Conservation (phyloP, 805 yeast genomes). For the Candida maltosa region DNA sequence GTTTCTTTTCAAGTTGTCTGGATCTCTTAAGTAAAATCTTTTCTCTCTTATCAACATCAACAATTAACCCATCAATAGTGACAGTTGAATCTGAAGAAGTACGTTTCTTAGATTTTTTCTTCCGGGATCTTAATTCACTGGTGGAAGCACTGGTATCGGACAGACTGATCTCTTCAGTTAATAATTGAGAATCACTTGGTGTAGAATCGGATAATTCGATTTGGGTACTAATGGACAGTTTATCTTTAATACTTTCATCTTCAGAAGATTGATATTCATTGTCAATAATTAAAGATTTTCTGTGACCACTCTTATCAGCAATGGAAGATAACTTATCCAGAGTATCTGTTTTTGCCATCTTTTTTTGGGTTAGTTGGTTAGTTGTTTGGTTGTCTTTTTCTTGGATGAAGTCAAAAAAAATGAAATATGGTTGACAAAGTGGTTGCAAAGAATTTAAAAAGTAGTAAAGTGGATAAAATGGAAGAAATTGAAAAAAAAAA, state of each 20-base stretch:
- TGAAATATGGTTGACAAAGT: too few species aligned
- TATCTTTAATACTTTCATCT: conserved; percentile 3
- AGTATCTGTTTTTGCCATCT: conserved; percentile 7
- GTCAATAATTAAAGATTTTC: conserved; percentile 15
- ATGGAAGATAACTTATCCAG: conserved; percentile 12
- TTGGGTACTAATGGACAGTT: not conserved
- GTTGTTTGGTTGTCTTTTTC: too few species aligned
- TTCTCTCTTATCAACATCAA: conserved; percentile 5
- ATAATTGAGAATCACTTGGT: conserved; percentile 1
- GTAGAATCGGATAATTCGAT: conserved; percentile 2
- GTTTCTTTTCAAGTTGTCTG: too few species aligned
- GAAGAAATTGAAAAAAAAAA: too few species aligned
- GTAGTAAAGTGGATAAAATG: too few species aligned
- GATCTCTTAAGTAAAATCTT: conserved; percentile 7
- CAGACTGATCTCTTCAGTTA: too few species aligned
- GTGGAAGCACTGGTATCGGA: not conserved
- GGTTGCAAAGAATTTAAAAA: too few species aligned
- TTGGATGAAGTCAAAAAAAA: too few species aligned
- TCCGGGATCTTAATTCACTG: too few species aligned
- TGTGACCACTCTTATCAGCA: conserved; percentile 13
- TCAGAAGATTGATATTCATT: conserved; percentile 14
- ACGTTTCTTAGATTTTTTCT: too few species aligned
- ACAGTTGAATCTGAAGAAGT: too few species aligned
- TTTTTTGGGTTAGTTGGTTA: too few species aligned
- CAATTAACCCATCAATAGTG: conserved; percentile 4